Base-by-base conservation (phyloP, 306 rosid genomes). In the Cucumis hystrix region DNA sequence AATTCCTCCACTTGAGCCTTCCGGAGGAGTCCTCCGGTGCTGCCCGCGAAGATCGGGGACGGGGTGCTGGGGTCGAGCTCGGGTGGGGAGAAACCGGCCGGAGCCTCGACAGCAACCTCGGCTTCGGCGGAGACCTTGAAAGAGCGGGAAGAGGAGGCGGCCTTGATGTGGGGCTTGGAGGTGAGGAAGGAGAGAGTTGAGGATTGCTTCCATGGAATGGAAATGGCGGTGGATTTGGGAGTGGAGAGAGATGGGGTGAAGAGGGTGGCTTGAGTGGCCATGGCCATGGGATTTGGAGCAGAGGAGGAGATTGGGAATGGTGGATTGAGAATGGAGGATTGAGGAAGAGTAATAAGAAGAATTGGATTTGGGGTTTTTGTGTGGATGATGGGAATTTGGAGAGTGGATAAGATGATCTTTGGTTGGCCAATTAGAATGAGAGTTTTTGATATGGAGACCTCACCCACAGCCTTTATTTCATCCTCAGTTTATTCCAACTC, bases 1-100 rank as follows among this genome's bases (percentile, higher is more conserved):
- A 96, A 96, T 80, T 96, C 99, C 78, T 96, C 99, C 0, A 91
- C 93, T 47, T 96, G 99, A 75, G 99, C 99, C 80, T 96, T 96
- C 0, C 99, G 79, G 70, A 96, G 75, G 8, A 96, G 72, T 8
- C 99, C 99, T 1, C 98, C 99, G 0, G 99, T 96, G 92, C 97
- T 92, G 4, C 99, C 98, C 0, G 86, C 97, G 75, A 96, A 96
- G 75, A 96, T 96, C 10, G 99, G 98, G 5, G 98, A 92, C 0
- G 99, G 98, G 4, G 97, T 96, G 82, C 10, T 87, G n/a, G 99
- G 99, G 88, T 96, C 99, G 6, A 96, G 61, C 17, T 87, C 80
- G 0, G 99, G 98, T 33, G 99, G 99, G 66, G 93, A 88, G 91
- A 96, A 96, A 0, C 99, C 99, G 2, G 87, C 96, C 0, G 99